These are phyloP conservation scores for Macrolepiota albuminosa DNA, from an alignment of 768 basidiomycete genomes.

Conservation along the genomic window DNA sequence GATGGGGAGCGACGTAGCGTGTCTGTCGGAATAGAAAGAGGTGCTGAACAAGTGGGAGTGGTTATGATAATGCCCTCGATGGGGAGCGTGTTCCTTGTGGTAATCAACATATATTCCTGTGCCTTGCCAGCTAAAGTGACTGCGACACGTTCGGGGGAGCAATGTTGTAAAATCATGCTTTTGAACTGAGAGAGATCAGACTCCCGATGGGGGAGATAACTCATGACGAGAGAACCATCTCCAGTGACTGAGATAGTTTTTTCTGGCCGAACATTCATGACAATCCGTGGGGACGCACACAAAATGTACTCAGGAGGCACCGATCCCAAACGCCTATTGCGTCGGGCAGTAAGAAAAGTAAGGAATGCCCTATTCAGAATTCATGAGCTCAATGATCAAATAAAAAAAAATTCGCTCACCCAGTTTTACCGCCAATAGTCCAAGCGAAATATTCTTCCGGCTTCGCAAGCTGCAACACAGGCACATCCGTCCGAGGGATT, in stretches of 20 bases:
- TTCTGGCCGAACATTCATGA: constrained; percentile 20
- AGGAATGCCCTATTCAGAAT: constrained; percentile 20
- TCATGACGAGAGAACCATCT: constrained; percentile 22
- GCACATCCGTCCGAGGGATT: neutral
- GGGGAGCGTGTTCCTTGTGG: constrained; percentile 7
- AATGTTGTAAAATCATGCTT: constrained; percentile 10
- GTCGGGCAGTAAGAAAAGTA: constrained; percentile 28
- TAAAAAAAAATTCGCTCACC: constrained; percentile 12
- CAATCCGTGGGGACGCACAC: constrained; percentile 22
- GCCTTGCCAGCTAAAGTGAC: neutral
- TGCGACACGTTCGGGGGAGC: constrained; percentile 5
- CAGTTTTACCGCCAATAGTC: constrained; percentile 13
- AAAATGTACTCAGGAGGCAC: constrained; percentile 25
- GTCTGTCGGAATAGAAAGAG: constrained; percentile 2
- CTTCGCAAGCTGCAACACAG: constrained; percentile 15
- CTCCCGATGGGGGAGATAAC: constrained; percentile 12
- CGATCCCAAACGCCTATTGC: constrained; percentile 10
- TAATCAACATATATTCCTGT: neutral
- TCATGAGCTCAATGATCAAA: neutral
- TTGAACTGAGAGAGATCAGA: constrained; percentile 13
- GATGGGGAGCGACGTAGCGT: constrained; percentile 6
- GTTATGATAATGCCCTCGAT: constrained; percentile 5
- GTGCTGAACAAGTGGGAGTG: neutral
- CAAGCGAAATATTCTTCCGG: constrained; percentile 21
- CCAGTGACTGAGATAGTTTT: constrained; percentile 25